phyloP scores from a whole-genome alignment of 1,139 yeast species.

The Waltiozyma sp. region DNA sequence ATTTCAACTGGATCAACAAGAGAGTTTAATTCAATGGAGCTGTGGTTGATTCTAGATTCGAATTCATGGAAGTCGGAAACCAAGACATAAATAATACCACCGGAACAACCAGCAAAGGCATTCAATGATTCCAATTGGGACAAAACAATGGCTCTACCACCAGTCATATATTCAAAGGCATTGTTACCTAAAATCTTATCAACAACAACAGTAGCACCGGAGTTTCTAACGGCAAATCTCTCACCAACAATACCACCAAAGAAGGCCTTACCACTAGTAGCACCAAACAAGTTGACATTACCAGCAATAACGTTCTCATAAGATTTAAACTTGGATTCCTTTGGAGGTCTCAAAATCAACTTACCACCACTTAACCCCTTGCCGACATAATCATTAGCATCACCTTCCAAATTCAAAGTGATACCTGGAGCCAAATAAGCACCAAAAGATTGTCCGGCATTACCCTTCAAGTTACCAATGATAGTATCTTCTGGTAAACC shows the following conservation, averaged over 20 bases:
- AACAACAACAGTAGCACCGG: conserved; percentile 94
- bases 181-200: conserved; percentile 94
- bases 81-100: conserved; percentile 95
- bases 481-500: conserved; percentile 95
- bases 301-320: conserved; percentile 96
- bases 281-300: conserved; percentile 96
- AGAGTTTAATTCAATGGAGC: conserved; percentile 68
- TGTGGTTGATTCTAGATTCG: conserved; percentile 65
- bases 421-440: conserved; percentile 95
- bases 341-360: conserved; percentile 84
- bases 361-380: conserved; percentile 97
- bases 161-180: conserved; percentile 99
- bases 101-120: conserved; percentile 96
- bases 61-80: conserved; percentile 89
- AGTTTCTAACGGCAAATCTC: conserved; percentile 95
- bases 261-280: conserved; percentile 89
- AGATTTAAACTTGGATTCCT: conserved; percentile 72
- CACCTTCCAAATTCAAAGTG: conserved; percentile 92
- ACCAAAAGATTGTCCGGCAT: conserved; percentile 98
- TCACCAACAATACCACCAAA: conserved; percentile 97
- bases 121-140: conserved; percentile 91
- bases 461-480: conserved; percentile 82
- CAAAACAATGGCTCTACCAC: conserved; percentile 91
- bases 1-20: conserved; percentile 84
- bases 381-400: conserved; percentile 95